Evolutionary conservation across 2,329 filamentous ascomycete species (phyloP), one percentile per base, ranked within the genome.

Genomic region (Xylariaceae sp.): DNA sequence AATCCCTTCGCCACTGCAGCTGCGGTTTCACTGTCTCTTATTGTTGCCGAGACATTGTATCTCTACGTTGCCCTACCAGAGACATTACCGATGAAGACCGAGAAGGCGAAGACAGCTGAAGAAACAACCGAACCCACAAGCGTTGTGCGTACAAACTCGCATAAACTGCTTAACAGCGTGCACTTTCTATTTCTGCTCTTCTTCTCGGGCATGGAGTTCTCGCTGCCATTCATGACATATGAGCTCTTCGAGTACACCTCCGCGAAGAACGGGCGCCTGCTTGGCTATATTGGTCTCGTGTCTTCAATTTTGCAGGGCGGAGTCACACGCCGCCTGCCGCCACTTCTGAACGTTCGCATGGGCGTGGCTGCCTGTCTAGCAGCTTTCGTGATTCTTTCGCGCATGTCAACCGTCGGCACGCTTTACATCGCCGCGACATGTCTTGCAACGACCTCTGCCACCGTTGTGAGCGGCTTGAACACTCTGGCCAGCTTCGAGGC

Each of bases 181-280:
- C 94, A 99, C 71, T 88, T 97, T 65, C 74, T 87, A 43, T 99
- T 99, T 71, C 84, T 99, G 54, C 84, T 99, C 12, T 96, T 96
- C 73, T 99, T 99, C 73, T 96, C 90, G 2, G 94, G 94, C 55
- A 93, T 99, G 88, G 94, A 99, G 69, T 97, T 96, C 71, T 96
- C 91, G 1, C 81, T 99, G 3, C 92, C 94, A 0, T 99, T 99
- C 70, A 92, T 99, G 84, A 97, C 93, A 0, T 96, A 94, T 64
- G 93, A 96, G 48, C 82, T 99, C 42, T 97, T 97, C 70, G 81
- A 82, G 9, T 95, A 94, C 67, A 83, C 79, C 11, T 87, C 91
- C 1, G 82, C 84, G 41, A 82, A 90, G 47, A 96, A 95, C 59
- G 94, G 94, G 14, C 83, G 86, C 11, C 78, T 99, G 2, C 83